Base-by-base conservation (phyloP, 108 stramenopile genomes). In the Cyclotella kingstonii region DNA sequence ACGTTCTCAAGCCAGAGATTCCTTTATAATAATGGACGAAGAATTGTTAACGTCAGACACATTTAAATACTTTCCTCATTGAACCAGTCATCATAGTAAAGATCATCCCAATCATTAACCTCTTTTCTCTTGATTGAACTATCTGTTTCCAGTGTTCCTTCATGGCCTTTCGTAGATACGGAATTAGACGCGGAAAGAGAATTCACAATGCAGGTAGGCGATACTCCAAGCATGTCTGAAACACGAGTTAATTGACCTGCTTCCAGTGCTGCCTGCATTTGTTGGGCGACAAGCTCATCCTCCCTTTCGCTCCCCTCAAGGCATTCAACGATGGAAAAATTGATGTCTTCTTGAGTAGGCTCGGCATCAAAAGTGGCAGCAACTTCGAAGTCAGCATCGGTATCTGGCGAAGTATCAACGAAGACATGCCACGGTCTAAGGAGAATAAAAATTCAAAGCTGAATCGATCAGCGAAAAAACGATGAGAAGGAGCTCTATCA, bases 211-310 rank as follows among this genome's bases (percentile, higher is more conserved):
- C 69, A 45, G 4, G 60, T 54, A 2, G 68, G 73, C 14, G 68
- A 58, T 2, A 66, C 64, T 9, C 82, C 82, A 22, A 93, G 69
- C 85, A 90, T 86, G 41, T 84, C 84, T 9, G 81, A 75, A 46
- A 91, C 90, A n/a, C 79, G 67, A 35, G 91, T 85, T 18, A 94
- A 71, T 55, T 94, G 92, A 34, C 92, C 89, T 26, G 82, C 77
- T 52, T 94, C 88, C 7, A 94, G 75, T 3, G 93, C 93, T 63
- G 82, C 78, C 60, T 94, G 87, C 93, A 94, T 94, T 77, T 94
- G 87, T 58, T 90, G 80, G 15, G 88, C 89, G 26, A 94, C 90
- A 27, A 94, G 50, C 55, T 90, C 90, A 66, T 94, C 93, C 52
- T 91, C 90, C 40, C 78, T 59, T 55, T 94, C 89, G 47, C 90